Evolutionary conservation across 225 moss, liverwort and hornwort species (phyloP).

Genomic region (Physcomitrium patens): DNA sequence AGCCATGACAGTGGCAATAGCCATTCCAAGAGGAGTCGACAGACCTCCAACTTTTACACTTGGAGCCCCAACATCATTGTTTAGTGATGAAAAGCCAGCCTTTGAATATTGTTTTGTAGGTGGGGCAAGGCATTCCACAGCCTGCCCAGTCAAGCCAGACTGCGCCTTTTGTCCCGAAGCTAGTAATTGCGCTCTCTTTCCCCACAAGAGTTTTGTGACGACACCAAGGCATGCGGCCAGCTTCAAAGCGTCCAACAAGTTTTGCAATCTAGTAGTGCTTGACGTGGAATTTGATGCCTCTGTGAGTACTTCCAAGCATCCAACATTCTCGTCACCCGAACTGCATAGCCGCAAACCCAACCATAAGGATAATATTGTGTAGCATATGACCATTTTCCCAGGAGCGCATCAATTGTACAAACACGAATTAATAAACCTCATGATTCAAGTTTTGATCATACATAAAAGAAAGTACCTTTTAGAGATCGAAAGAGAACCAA

Average conservation of each 20-base stretch:
- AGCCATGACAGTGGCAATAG: slow-evolving; percentile 83
- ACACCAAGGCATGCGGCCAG: slow-evolving; percentile 63
- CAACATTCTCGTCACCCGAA: slow-evolving; percentile 27
- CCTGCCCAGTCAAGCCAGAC: slow-evolving; percentile 35
- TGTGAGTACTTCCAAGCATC: slow-evolving; percentile 23
- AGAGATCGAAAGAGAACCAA: no score
- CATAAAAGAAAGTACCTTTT: no score
- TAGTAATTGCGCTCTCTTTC: slow-evolving; percentile 33
- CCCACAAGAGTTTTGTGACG: slow-evolving; percentile 51
- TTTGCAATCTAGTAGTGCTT: slow-evolving; percentile 30
- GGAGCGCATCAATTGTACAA: no score
- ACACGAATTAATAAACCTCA: background rate
- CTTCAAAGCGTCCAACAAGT: slow-evolving; percentile 57
- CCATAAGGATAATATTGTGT: slow-evolving; percentile 2
- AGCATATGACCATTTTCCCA: background rate
- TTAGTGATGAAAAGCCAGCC: slow-evolving; percentile 47
- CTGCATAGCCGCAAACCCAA: slow-evolving; percentile 35
- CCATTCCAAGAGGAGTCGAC: slow-evolving; percentile 79
- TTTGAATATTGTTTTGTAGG: slow-evolving; percentile 45
- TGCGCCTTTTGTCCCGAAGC: slow-evolving; percentile 28
- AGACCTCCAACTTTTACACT: slow-evolving; percentile 52
- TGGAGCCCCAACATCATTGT: slow-evolving; percentile 36
- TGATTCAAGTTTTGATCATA: background rate
- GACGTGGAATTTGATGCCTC: slow-evolving; percentile 22
- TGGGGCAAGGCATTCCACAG: slow-evolving; percentile 43